phyloP scores from a whole-genome alignment of 768 basidiomycete species.

The Porpolomopsis calyptriformis region DNA sequence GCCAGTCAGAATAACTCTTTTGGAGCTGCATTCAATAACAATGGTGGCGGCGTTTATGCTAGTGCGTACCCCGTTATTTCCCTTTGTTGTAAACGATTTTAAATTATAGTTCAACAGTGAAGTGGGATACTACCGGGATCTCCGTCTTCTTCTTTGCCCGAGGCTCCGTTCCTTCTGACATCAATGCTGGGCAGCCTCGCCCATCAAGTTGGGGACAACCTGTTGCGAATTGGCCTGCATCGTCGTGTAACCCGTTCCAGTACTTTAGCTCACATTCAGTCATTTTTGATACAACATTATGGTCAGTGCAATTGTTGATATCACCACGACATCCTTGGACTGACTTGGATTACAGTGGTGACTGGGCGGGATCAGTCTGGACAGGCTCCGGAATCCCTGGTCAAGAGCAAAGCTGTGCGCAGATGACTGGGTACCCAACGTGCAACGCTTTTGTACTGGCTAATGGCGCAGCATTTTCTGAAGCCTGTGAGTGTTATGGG shows the following conservation, averaged over 20 bases:
- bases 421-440: slow-evolving; percentile 69
- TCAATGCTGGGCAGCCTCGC: slow-evolving; percentile 58
- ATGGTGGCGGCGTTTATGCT: slow-evolving; percentile 81
- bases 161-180: slow-evolving; percentile 63
- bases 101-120: slow-evolving; percentile 35
- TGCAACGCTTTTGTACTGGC: slow-evolving; percentile 71
- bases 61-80: slow-evolving; percentile 41
- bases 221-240: slow-evolving; percentile 69
- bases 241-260: slow-evolving; percentile 60
- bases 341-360: slow-evolving; percentile 43
- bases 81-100: slow-evolving; percentile 2
- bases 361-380: slow-evolving; percentile 88
- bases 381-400: slow-evolving; percentile 60
- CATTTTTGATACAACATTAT: slow-evolving; percentile 82
- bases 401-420: slow-evolving; percentile 77
- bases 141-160: slow-evolving; percentile 76
- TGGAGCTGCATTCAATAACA: slow-evolving; percentile 79
- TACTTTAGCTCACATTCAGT: slow-evolving; percentile 70
- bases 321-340: background rate
- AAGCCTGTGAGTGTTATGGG: slow-evolving; percentile 58
- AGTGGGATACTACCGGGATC: slow-evolving; percentile 70
- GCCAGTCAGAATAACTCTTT: slow-evolving; percentile 52
- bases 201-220: slow-evolving; percentile 72
- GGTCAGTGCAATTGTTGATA: slow-evolving; percentile 33
- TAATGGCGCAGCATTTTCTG: slow-evolving; percentile 55